Evolutionary conservation across 345 rosid genomes (phyloP), one percentile per base, ranked within the genome.

Genomic region (Pugionium cornutum): DNA sequence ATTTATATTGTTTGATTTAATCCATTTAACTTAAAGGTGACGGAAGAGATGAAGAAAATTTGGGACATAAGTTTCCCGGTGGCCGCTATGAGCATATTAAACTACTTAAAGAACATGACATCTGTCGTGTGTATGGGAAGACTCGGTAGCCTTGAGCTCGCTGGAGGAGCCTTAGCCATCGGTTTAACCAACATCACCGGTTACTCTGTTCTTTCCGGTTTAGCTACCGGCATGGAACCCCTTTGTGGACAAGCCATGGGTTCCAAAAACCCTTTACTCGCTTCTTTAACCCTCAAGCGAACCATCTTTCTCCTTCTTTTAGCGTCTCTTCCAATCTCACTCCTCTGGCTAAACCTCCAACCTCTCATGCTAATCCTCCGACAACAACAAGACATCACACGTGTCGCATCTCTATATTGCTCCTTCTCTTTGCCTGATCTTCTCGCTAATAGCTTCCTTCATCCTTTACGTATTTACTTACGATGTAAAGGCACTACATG

Each of bases 101-200:
- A 79, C 61, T 92, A 92, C 70, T 72, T 88, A 11, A 92, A 82
- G 62, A 88, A 80, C 86, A 85, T 88, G 91, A 48, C 84, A n/a
- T 69, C 83, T 25, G 94, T 92, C n/a, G 81, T 81, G 31, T 89
- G 84, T 83, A 83, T 92, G 91, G 97, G 98, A 25, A 82, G 86
- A 7, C 80, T 92, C 1, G 98, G 98, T 39, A 86, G 88, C 52
- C 84, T 89, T 0, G 98, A 92, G 78, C 89, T 92, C 0, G 98
- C 98, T 0, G 96, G 94, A 1, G 98, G 98, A 8, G 89, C 97
- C 2, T 75, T 92, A 42, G 96, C 98, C 37, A 77, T 89, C 10
- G 97, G 98, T 26, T 88, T 92, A 83, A 84, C 96, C 53, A 92
- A 92, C 81, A 86, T 92, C 62, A 89, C 91, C 4, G 98, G 98